phyloP scores from a whole-genome alignment of 2,329 filamentous ascomycete species.

The Dendryphion nanum region DNA sequence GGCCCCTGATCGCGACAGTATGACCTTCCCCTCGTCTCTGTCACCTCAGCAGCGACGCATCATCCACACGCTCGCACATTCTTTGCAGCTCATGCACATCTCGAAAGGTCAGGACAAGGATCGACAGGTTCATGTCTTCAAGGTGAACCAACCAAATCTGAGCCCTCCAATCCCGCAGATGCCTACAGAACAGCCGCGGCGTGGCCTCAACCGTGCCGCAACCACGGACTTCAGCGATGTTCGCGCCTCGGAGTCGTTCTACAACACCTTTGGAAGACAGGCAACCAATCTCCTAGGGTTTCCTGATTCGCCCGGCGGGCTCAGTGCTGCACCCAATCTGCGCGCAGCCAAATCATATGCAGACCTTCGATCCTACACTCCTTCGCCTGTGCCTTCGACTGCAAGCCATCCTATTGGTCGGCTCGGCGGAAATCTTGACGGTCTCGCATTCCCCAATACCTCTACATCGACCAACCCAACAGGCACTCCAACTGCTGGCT shows the following conservation, averaged over 20 bases:
- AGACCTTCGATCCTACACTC: constrained; percentile 90
- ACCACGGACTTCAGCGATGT: constrained; percentile 93
- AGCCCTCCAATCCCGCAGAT: constrained; percentile 63
- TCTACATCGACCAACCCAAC: constrained; percentile 64
- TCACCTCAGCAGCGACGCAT: constrained; percentile 81
- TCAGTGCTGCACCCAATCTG: constrained; percentile 73
- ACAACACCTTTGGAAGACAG: constrained; percentile 75
- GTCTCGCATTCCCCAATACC: constrained; percentile 52
- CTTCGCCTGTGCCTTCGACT: constrained; percentile 85
- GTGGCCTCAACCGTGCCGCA: constrained; percentile 87
- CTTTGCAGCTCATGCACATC: constrained; percentile 87
- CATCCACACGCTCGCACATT: constrained; percentile 91
- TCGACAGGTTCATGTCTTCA: constrained; percentile 87
- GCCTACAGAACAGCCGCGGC: constrained; percentile 73
- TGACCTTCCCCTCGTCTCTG: constrained; percentile 80
- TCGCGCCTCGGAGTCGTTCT: constrained; percentile 71
- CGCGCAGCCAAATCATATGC: constrained; percentile 95
- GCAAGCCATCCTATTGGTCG: constrained; percentile 77
- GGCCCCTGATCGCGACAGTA: constrained; percentile 70
- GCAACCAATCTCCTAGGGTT: constrained; percentile 75
- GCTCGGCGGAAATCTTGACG: constrained; percentile 51
- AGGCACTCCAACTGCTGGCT: constrained; percentile 59
- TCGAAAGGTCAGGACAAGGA: constrained; percentile 86
- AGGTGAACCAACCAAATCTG: constrained; percentile 59
- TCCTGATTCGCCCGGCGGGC: constrained; percentile 69